Conservation (phyloP, 1,139 yeast species). For the Yamadazyma aaseri region DNA sequence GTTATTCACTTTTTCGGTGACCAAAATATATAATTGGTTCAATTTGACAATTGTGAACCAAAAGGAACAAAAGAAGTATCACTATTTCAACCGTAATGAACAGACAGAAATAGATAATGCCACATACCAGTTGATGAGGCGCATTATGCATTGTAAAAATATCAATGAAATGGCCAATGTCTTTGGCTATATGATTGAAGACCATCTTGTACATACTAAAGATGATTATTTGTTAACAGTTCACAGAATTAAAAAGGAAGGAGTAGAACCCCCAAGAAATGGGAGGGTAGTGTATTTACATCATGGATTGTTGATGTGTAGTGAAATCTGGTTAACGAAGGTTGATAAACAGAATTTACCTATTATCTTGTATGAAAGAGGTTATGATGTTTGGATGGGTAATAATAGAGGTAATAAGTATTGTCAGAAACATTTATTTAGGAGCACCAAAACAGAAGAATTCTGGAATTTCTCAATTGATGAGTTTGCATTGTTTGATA, state of each 20-base stretch:
- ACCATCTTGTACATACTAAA: slow-evolving; percentile 38
- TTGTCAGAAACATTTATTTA: slow-evolving; percentile 48
- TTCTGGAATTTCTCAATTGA: slow-evolving; percentile 50
- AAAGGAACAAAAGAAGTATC: slow-evolving; percentile 7
- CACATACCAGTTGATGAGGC: slow-evolving; percentile 9
- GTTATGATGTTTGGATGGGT: slow-evolving; percentile 92
- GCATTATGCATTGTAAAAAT: slow-evolving; percentile 26
- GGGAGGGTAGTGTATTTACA: slow-evolving; percentile 73
- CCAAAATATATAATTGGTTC: slow-evolving; percentile 27
- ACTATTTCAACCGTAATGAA: slow-evolving; percentile 12
- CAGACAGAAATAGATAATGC: slow-evolving; percentile 12
- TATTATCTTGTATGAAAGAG: slow-evolving; percentile 69
- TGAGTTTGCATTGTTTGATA: slow-evolving; percentile 48
- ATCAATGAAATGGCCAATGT: slow-evolving; percentile 36
- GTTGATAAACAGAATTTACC: slow-evolving; percentile 67
- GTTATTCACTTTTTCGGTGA: slow-evolving; percentile 28
- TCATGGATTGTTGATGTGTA: slow-evolving; percentile 88
- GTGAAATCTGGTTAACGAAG: slow-evolving; percentile 86
- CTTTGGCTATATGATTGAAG: slow-evolving; percentile 41
- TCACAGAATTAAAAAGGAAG: slow-evolving; percentile 24
- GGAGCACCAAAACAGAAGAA: slow-evolving; percentile 34
- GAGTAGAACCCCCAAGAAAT: slow-evolving; percentile 11
- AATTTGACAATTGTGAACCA: slow-evolving; percentile 19
- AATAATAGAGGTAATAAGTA: slow-evolving; percentile 90
- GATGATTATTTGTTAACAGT: slow-evolving; percentile 40